These are phyloP conservation scores for Picea abies DNA, from an alignment of 83 land plant genomes.

Conservation along the genomic window DNA sequence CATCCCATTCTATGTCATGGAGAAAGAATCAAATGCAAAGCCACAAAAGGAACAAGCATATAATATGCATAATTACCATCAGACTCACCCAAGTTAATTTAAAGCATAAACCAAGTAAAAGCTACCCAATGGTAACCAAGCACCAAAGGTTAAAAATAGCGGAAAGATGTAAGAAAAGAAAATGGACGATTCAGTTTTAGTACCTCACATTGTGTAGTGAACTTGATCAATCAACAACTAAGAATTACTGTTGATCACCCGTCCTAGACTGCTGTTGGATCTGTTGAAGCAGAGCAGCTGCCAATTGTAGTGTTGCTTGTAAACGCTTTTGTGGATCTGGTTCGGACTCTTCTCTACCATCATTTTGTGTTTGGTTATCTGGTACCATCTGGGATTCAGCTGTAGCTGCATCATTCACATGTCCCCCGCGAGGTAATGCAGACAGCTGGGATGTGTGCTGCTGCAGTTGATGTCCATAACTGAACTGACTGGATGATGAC, in stretches of 20 bases:
- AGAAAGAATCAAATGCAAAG: too few species aligned
- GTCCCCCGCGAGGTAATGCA: constrained; percentile 15
- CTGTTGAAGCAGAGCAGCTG: constrained; percentile 85
- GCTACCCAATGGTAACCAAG: too few species aligned
- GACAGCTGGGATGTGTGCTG: constrained; percentile 25
- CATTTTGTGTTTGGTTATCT: constrained; percentile 12
- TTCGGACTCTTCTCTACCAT: constrained; percentile 32
- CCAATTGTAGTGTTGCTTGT: constrained; percentile 81
- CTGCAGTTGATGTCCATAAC: constrained; percentile 33
- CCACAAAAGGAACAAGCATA: too few species aligned
- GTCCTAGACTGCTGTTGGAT: constrained; percentile 55
- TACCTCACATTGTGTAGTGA: too few species aligned
- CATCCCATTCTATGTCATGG: too few species aligned
- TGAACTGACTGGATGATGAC: constrained; percentile 19
- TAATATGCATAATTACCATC: too few species aligned
- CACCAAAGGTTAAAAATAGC: too few species aligned
- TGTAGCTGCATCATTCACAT: constrained; percentile 8
- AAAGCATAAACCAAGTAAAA: too few species aligned
- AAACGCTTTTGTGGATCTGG: constrained; percentile 73
- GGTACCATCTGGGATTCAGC: constrained; percentile 20
- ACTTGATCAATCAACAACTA: background rate
- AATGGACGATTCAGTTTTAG: too few species aligned
- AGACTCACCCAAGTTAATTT: too few species aligned
- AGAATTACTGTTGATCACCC: constrained; percentile 15
- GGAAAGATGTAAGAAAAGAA: too few species aligned